A percentile compares a stretch with the other conserved stretches of the same genome.
Evolutionary conservation across 2,329 filamentous ascomycete genomes (phyloP).

Genomic region (Diplodia corticola): DNA sequence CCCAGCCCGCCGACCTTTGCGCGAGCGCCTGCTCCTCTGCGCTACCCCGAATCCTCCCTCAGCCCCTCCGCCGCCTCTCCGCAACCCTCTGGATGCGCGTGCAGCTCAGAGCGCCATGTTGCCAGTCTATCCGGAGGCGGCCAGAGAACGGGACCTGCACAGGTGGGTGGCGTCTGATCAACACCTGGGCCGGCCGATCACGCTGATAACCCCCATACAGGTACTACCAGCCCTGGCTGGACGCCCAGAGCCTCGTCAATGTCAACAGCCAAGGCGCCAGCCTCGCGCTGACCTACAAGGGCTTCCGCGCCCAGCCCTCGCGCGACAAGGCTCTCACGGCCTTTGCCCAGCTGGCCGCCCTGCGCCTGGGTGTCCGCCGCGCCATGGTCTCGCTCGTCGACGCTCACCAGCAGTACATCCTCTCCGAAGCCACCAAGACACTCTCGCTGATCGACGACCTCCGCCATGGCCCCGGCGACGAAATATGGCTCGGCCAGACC

Average conservation of each 20-base stretch:
- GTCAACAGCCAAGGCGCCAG: constrained; percentile 29
- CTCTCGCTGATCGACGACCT: constrained; percentile 29
- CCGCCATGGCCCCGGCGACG: constrained; percentile 19
- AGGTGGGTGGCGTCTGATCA: constrained; percentile 16
- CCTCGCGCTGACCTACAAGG: constrained; percentile 32
- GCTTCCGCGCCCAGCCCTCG: constrained; percentile 29
- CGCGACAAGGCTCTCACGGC: constrained; percentile 33
- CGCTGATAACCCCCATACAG: constrained; percentile 24
- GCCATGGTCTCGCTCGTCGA: constrained; percentile 42
- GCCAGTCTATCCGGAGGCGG: constrained; percentile 22
- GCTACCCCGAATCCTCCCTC: background rate
- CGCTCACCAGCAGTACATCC: constrained; percentile 36
- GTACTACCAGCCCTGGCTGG: constrained; percentile 40
- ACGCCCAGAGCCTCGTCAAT: constrained; percentile 36
- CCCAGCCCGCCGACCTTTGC: background rate
- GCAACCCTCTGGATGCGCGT: background rate
- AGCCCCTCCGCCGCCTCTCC: background rate
- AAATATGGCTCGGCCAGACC: constrained; percentile 35
- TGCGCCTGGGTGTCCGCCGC: constrained; percentile 36
- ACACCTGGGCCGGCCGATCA: constrained; percentile 4
- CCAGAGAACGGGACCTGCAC: constrained; percentile 24
- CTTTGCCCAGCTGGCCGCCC: constrained; percentile 38
- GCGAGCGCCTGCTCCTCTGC: background rate
- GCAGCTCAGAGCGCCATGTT: background rate
- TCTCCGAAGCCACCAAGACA: constrained; percentile 41